phyloP scores from a whole-genome alignment of 441 rosid genomes.

The Arabidopsis hybrid region DNA sequence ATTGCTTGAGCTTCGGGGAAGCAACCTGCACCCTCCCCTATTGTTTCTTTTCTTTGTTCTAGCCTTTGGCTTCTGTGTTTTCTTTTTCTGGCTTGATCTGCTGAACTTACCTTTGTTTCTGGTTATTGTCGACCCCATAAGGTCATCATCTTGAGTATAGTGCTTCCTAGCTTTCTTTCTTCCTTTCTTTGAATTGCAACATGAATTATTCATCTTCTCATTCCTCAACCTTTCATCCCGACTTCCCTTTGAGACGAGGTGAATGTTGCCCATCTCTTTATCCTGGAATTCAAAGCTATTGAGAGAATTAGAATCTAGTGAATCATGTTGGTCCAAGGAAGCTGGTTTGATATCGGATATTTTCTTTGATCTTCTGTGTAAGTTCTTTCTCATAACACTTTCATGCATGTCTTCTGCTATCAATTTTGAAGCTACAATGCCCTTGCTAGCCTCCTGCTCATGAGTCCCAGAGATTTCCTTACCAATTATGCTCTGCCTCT shows the following conservation, averaged over 20 bases:
- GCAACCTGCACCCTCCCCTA: constrained; percentile 73
- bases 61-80: constrained; percentile 54
- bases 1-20: constrained; percentile 63
- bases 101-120: constrained; percentile 58
- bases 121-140: constrained; percentile 65
- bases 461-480: constrained; percentile 43
- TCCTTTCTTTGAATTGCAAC: constrained; percentile 49
- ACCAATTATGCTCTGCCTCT: constrained; percentile 25
- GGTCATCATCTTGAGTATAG: constrained; percentile 70
- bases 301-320: constrained; percentile 35
- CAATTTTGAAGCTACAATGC: constrained; percentile 48
- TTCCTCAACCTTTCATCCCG: constrained; percentile 47
- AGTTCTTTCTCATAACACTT: constrained; percentile 55
- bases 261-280: constrained; percentile 41
- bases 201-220: constrained; percentile 46
- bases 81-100: constrained; percentile 58
- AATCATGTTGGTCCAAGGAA: constrained; percentile 46
- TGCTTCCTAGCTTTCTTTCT: constrained; percentile 56
- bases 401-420: constrained; percentile 45
- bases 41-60: constrained; percentile 56
- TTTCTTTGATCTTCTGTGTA: constrained; percentile 72
- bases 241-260: constrained; percentile 47
- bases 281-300: constrained; percentile 44
- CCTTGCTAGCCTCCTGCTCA: constrained; percentile 52
- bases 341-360: constrained; percentile 68